These are phyloP conservation scores for Hirsutella minnesotensis DNA, from an alignment of 2,329 filamentous ascomycete genomes.

Conservation along the genomic window DNA sequence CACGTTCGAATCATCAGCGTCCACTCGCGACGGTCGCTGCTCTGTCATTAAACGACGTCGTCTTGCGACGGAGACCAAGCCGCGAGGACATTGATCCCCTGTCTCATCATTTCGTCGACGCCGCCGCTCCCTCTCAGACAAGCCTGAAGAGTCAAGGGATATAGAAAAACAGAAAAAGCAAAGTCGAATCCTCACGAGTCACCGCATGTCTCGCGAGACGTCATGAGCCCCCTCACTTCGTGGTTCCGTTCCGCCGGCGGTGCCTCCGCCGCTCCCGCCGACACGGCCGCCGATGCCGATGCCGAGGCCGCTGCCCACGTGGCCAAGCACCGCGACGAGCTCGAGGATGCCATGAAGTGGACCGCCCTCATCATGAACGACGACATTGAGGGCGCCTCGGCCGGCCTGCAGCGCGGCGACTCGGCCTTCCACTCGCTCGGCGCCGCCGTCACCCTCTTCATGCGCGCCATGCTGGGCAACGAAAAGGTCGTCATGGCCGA, in stretches of 20 bases:
- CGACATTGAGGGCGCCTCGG: slow-evolving; percentile 76
- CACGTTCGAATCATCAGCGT: too few relatives aligned
- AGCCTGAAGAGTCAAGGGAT: too few relatives aligned
- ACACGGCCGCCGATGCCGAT: slow-evolving; percentile 15
- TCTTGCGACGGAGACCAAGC: too few relatives aligned
- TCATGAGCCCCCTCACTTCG: neutral
- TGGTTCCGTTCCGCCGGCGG: slow-evolving; percentile 1
- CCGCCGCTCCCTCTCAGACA: too few relatives aligned
- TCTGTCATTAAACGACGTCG: too few relatives aligned
- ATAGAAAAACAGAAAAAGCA: too few relatives aligned
- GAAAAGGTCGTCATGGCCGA: slow-evolving; percentile 86
- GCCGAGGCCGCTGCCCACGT: slow-evolving; percentile 10
- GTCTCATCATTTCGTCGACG: too few relatives aligned
- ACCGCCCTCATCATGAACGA: slow-evolving; percentile 73
- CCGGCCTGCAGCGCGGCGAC: slow-evolving; percentile 54
- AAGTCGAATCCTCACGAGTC: neutral
- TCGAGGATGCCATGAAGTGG: slow-evolving; percentile 50
- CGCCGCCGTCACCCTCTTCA: slow-evolving; percentile 69
- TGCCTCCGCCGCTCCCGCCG: slow-evolving; percentile 7
- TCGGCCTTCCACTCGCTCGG: slow-evolving; percentile 88
- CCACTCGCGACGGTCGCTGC: too few relatives aligned
- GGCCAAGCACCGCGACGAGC: slow-evolving; percentile 35
- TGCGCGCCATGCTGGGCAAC: slow-evolving; percentile 77
- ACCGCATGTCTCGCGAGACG: neutral
- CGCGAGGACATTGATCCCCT: too few relatives aligned